Evolutionary conservation across 2,329 filamentous ascomycete genomes (phyloP).

Genomic region (Bisporella sp.): DNA sequence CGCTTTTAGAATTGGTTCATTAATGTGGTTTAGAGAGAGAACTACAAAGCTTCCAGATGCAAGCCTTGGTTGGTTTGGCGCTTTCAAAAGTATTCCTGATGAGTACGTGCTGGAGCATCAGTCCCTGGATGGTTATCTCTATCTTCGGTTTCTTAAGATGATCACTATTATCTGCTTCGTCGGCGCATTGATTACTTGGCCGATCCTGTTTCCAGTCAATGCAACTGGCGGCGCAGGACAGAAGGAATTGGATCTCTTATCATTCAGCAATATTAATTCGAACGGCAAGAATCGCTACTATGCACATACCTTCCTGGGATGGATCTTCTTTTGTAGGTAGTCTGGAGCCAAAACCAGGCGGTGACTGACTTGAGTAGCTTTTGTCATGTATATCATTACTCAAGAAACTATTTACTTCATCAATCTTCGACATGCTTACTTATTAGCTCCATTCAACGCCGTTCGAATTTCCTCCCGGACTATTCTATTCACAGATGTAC

Average conservation of each 20-base stretch:
- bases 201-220: slow-evolving; percentile 73
- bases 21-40: slow-evolving; percentile 37
- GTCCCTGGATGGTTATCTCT: slow-evolving; percentile 85
- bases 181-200: slow-evolving; percentile 78
- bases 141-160: slow-evolving; percentile 81
- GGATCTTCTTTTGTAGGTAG: slow-evolving; percentile 59
- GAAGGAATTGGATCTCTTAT: slow-evolving; percentile 66
- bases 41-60: slow-evolving; percentile 52
- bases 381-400: slow-evolving; percentile 82
- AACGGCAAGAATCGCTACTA: slow-evolving; percentile 57
- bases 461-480: slow-evolving; percentile 83
- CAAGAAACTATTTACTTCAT: slow-evolving; percentile 86
- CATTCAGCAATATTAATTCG: slow-evolving; percentile 68
- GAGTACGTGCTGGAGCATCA: slow-evolving; percentile 80
- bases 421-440: slow-evolving; percentile 85
- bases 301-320: slow-evolving; percentile 73
- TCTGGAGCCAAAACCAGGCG: not conserved
- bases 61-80: slow-evolving; percentile 56
- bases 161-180: slow-evolving; percentile 71
- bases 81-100: slow-evolving; percentile 62
- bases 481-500: slow-evolving; percentile 81
- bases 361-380: slow-evolving; percentile 36
- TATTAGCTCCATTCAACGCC: slow-evolving; percentile 76
- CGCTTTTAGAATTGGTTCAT: no score
- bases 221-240: slow-evolving; percentile 65